Evolutionary conservation across 2,329 filamentous ascomycete genomes (phyloP).

Genomic region (Aspergillus sp.): DNA sequence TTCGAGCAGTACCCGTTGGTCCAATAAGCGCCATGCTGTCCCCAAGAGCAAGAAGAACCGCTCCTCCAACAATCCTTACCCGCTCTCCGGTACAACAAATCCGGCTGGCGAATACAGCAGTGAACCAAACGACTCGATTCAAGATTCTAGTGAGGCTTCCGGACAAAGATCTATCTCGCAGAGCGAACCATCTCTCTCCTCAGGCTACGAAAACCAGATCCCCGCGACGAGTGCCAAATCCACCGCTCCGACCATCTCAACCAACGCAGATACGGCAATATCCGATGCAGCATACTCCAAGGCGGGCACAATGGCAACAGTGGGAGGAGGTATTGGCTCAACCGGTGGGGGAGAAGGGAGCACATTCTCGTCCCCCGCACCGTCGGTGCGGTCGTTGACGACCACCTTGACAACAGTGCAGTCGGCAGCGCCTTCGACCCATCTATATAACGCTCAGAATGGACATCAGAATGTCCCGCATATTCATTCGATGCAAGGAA

Average conservation of each 20-base stretch:
- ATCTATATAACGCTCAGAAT: conserved; percentile 33
- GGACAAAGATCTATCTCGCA: conserved; percentile 52
- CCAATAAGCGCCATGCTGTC: conserved; percentile 31
- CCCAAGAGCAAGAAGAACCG: conserved; percentile 54
- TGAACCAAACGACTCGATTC: conserved; percentile 45
- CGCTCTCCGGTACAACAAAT: conserved; percentile 64
- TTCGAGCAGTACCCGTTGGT: conserved; percentile 32
- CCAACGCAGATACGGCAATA: conserved; percentile 69
- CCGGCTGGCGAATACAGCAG: conserved; percentile 35
- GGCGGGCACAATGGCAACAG: conserved; percentile 65
- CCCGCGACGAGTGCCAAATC: conserved; percentile 65
- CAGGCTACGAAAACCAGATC: conserved; percentile 56
- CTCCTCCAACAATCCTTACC: conserved; percentile 83
- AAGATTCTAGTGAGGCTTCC: conserved; percentile 46
- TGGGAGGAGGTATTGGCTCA: conserved; percentile 59
- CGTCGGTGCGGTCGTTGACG: conserved; percentile 60
- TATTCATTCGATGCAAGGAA: conserved; percentile 32
- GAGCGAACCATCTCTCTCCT: conserved; percentile 58
- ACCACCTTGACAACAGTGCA: conserved; percentile 65
- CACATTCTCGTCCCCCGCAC: conserved; percentile 62
- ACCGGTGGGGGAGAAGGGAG: conserved; percentile 64
- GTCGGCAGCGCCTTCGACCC: conserved; percentile 52
- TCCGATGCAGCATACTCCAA: conserved; percentile 76
- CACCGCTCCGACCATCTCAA: conserved; percentile 74
- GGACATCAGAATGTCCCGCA: conserved; percentile 26